These are phyloP conservation scores for Nicotiana sylvestris DNA, from an alignment of 257 asterid species.

Conservation along the genomic window DNA sequence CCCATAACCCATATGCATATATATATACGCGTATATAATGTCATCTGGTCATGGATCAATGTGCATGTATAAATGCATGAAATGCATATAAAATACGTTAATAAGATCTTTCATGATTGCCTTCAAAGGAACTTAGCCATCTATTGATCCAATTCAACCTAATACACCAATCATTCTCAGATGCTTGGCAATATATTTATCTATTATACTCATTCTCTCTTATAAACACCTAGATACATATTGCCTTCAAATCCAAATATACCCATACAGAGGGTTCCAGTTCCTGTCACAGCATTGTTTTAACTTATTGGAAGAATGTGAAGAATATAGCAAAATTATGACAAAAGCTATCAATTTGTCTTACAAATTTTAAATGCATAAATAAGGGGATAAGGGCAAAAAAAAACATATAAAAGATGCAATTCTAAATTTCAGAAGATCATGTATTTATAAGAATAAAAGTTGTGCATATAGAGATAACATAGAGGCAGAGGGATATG, in stretches of 20 bases:
- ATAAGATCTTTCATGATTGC: not conserved
- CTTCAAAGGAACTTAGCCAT: not conserved
- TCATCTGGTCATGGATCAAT: too few relatives aligned
- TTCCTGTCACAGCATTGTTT: not conserved
- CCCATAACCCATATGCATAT: too few relatives aligned
- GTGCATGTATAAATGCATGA: too few relatives aligned
- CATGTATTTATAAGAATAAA: not conserved
- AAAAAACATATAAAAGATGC: not conserved
- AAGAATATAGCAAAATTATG: not conserved
- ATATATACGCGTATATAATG: too few relatives aligned
- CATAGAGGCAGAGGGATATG: not conserved
- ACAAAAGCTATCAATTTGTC: not conserved
- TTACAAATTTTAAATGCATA: not conserved
- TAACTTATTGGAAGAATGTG: not conserved
- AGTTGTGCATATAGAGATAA: not conserved
- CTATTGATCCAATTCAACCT: not conserved
- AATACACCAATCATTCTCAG: not conserved
- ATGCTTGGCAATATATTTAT: not conserved
- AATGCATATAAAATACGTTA: too few relatives aligned
- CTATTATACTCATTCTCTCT: not conserved
- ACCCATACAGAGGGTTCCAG: not conserved
- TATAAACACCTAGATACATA: not conserved
- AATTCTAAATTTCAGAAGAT: not conserved
- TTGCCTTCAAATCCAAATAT: not conserved
- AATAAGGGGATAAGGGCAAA: not conserved